Conservation (phyloP, 139 green algal genomes). For the Chlamydomonas sp. region DNA sequence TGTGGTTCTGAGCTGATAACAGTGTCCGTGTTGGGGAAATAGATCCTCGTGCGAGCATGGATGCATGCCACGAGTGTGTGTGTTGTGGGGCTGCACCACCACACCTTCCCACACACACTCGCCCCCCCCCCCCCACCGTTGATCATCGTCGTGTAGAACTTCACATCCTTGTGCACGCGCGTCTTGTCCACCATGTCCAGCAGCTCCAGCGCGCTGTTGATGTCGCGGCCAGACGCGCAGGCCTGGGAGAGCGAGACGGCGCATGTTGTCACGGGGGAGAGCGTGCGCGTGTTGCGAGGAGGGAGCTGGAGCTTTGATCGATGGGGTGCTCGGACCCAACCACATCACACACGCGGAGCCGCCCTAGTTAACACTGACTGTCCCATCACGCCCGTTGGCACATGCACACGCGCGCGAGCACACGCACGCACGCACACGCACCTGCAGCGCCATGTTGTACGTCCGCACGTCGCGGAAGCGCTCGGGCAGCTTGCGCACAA, state of each 20-base stretch:
- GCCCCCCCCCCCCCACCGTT: constrained; percentile 21
- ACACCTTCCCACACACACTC: too few species aligned
- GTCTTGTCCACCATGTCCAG: constrained; percentile 20
- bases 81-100: not conserved
- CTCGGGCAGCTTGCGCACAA: constrained; percentile 11
- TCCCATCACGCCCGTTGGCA: too few species aligned
- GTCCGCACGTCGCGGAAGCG: not conserved
- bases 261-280: too few species aligned
- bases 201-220: not conserved
- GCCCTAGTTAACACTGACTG: too few species aligned
- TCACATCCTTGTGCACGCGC: constrained; percentile 4
- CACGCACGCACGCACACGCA: too few species aligned
- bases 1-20: too few species aligned
- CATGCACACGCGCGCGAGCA: too few species aligned
- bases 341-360: too few species aligned
- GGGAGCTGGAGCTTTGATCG: too few species aligned
- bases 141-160: constrained; percentile 27
- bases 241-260: too few species aligned
- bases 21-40: not conserved
- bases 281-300: too few species aligned
- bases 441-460: constrained; percentile 20
- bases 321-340: too few species aligned
- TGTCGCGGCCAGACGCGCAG: not conserved
- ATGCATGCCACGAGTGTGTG: not conserved
- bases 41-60: not conserved